Conservation (phyloP, 1,284 basidiomycete species). For the Microbotryum violaceum region DNA sequence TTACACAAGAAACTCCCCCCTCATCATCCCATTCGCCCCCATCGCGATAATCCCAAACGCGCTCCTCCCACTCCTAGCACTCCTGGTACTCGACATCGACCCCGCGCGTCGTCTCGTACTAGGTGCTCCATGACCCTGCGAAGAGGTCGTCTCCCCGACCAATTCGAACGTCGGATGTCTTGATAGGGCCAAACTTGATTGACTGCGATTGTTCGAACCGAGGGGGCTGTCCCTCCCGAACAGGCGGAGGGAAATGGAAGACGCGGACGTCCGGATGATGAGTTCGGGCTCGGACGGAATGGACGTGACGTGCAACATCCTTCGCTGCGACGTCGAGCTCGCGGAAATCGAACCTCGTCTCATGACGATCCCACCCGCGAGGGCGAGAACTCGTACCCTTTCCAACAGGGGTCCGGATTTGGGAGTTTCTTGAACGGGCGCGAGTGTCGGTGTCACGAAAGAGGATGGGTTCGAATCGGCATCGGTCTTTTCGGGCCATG, state of each 20-base stretch:
- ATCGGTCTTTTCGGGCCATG: no score
- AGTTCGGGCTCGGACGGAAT: no score
- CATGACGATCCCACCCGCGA: background rate
- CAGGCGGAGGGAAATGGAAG: no score
- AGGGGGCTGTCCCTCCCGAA: no score
- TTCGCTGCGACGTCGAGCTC: no score
- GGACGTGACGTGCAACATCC: no score
- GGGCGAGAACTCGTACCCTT: background rate
- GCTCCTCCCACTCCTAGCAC: slow-evolving; percentile 4
- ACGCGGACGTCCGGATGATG: no score
- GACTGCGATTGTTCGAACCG: no score
- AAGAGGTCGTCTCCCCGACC: no score
- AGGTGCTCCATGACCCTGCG: background rate
- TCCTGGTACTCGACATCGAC: slow-evolving; percentile 1
- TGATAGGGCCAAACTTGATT: background rate
- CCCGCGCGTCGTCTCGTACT: background rate
- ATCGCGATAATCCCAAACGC: background rate
- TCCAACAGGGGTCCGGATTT: background rate
- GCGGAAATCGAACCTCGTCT: background rate
- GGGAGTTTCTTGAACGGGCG: no score
- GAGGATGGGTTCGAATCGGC: no score
- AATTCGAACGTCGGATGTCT: background rate
- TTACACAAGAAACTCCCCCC: background rate
- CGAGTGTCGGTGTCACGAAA: no score
- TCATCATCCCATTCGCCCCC: background rate